Evolutionary conservation across 805 yeast genomes (phyloP), one percentile per base, ranked within the genome.

Genomic region (Babjeviella inositovora): DNA sequence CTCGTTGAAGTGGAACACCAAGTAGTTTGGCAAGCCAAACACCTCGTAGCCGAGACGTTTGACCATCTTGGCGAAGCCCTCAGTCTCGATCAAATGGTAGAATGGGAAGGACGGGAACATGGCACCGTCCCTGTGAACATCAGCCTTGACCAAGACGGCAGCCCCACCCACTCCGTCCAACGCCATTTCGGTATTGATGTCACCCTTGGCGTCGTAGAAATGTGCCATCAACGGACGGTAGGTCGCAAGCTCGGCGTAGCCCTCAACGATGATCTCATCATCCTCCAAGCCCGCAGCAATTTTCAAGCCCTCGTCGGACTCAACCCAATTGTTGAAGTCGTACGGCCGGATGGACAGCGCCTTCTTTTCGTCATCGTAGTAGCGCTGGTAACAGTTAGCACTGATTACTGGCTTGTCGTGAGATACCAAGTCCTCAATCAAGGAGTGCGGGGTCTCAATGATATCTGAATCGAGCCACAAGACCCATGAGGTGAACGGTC

Each of bases 21-120:
- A 53, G 47, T 90, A 90, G 49, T 90, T 84, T 25, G 97, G 98
- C 41, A 90, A 61, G 5, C 99, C 99, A 43, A 59, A 75, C 12
- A 85, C 84, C 37, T 75, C 79, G 49, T 90, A 85, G 15, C 93
- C 93, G 32, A 90, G 60, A 37, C 97, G 62, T 48, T 84, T 82
- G 20, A 94, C 95, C 97, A 90, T 90, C 48, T 75, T 76, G n/a
- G 90, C 96, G 50, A 90, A 90, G 10, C 98, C 98, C 52, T 90
- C 98, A 7, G 96, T 85, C 56, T 90, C 98, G 32, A 90, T 84
- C 47, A 90, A 62, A 47, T 90, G 93, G 47, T 87, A 85, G 59
- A 90, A 90, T 29, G 98, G 90, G 68, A 90, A 90, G 23, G 92
- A 80, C 10, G 99, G 98, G 68, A 90, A 90, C 96, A 90, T 87